phyloP scores from a whole-genome alignment of 768 basidiomycete genomes.

The Mycena epipterygia region DNA sequence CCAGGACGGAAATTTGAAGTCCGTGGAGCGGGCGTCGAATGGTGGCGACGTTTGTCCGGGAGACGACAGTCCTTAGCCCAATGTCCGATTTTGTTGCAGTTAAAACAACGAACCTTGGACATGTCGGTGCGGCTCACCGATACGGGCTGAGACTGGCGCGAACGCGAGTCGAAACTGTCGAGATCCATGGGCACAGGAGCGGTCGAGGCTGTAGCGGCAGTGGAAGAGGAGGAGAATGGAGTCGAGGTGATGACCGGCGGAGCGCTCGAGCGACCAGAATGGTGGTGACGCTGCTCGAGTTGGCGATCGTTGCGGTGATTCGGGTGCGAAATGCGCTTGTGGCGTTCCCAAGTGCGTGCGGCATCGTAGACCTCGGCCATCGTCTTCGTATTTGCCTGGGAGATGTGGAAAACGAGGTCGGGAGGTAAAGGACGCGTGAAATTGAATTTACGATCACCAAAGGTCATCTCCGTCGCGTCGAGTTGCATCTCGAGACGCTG shows the following conservation, averaged over 20 bases:
- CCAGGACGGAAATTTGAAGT: background rate
- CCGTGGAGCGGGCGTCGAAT: background rate
- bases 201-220: background rate
- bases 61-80: constrained; percentile 21
- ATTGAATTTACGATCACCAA: constrained; percentile 21
- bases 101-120: constrained; percentile 23
- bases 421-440: constrained; percentile 5
- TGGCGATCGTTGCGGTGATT: background rate
- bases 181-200: background rate
- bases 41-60: background rate
- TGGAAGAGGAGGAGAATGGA: background rate
- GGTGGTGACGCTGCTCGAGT: background rate
- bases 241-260: background rate
- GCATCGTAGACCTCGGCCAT: constrained; percentile 33
- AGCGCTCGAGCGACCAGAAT: background rate
- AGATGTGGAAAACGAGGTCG: constrained; percentile 14
- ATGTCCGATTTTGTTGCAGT: constrained; percentile 30
- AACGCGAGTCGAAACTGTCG: background rate
- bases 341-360: constrained; percentile 24
- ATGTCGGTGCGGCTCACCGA: background rate
- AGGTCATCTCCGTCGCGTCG: constrained; percentile 16
- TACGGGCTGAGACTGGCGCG: background rate
- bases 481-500: constrained; percentile 28
- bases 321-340: background rate
- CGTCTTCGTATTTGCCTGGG: background rate